A percentile compares a stretch with the other conserved stretches of the same genome.
phyloP scores from a whole-genome alignment of 106 monocot genomes.

The Triglochin maritima region DNA sequence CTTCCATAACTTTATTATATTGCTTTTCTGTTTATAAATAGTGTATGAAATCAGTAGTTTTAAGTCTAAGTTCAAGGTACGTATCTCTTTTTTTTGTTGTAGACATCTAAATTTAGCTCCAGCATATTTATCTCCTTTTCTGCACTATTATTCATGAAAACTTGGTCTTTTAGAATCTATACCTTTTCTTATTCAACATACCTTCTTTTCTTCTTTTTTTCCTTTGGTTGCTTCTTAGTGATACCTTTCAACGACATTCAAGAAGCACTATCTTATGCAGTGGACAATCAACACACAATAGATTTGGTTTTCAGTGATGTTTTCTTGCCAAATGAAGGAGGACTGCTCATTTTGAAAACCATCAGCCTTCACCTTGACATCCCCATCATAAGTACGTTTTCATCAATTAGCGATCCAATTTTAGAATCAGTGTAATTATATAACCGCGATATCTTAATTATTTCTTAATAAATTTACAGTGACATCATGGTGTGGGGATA shows the following conservation, averaged over 20 bases:
- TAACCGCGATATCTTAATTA: neutral
- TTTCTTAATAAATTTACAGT: neutral
- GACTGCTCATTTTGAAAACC: conserved; percentile 4
- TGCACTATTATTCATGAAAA: too few species aligned
- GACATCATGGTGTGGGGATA: conserved; percentile 3
- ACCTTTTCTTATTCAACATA: too few species aligned
- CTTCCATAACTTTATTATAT: neutral
- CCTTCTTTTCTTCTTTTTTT: neutral
- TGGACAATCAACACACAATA: neutral
- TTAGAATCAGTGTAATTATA: neutral
- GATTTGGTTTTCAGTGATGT: conserved; percentile 7
- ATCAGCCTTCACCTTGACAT: conserved; percentile 2
- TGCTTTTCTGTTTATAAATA: neutral
- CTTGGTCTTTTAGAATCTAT: too few species aligned
- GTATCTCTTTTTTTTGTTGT: neutral
- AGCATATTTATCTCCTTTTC: too few species aligned
- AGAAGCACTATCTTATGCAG: neutral
- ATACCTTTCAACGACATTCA: neutral
- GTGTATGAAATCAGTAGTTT: neutral
- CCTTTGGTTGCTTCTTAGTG: neutral
- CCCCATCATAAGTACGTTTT: neutral
- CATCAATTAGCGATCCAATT: neutral
- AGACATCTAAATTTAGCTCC: too few species aligned
- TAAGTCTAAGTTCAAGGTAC: neutral
- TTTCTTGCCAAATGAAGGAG: conserved; percentile 8